These are phyloP conservation scores for Thalassiosira mediterranea DNA, from an alignment of 352 stramenopile genomes.

Conservation along the genomic window DNA sequence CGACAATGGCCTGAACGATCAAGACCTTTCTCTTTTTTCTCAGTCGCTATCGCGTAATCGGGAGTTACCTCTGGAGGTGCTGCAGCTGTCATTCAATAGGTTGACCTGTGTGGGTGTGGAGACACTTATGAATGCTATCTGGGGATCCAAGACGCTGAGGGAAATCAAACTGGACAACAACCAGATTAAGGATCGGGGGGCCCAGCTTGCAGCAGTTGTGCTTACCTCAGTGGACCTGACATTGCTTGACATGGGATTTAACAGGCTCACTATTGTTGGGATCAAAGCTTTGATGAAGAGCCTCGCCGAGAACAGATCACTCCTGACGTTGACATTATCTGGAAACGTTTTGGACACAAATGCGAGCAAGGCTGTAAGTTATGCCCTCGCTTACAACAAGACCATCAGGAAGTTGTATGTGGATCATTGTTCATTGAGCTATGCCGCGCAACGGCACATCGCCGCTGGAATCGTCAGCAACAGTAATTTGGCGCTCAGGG, in stretches of 20 bases:
- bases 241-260: conserved; percentile 79
- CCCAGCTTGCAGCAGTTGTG: conserved; percentile 77
- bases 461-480: conserved; percentile 82
- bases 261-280: conserved; percentile 75
- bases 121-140: conserved; percentile 82
- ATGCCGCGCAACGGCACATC: conserved; percentile 80
- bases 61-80: conserved; percentile 61
- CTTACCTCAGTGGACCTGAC: conserved; percentile 72
- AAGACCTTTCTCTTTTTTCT: conserved; percentile 69
- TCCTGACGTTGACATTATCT: conserved; percentile 59
- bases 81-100: conserved; percentile 76
- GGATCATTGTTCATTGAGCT: conserved; percentile 77
- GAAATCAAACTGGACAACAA: conserved; percentile 82
- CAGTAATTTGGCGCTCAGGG: conserved; percentile 57
- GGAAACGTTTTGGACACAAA: conserved; percentile 81
- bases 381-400: conserved; percentile 79
- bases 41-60: conserved; percentile 76
- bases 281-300: conserved; percentile 83
- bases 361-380: conserved; percentile 77
- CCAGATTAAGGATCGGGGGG: conserved; percentile 75
- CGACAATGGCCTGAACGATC: conserved; percentile 72
- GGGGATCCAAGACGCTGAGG: conserved; percentile 71
- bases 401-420: conserved; percentile 71
- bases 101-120: conserved; percentile 77
- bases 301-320: conserved; percentile 69